Conservation (phyloP, 2,329 filamentous ascomycete species). For the Stagonosporopsis cucurbitacearum region DNA sequence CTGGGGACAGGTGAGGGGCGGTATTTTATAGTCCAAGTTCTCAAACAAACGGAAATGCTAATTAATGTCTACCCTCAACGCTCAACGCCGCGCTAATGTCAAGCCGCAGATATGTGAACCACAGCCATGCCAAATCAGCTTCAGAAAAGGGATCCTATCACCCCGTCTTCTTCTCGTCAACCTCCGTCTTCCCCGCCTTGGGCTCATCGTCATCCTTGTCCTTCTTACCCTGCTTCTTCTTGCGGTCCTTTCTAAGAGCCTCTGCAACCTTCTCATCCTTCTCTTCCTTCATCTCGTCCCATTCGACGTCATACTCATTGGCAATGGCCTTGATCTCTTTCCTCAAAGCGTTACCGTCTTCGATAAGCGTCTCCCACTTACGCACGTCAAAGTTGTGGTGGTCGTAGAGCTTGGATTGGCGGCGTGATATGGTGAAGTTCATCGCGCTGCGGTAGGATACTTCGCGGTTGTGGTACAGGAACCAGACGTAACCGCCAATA, state of each 20-base stretch:
- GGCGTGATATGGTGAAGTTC: conserved; percentile 81
- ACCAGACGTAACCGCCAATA: conserved; percentile 92
- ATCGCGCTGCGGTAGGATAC: conserved; percentile 85
- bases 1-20: neutral
- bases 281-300: conserved; percentile 79
- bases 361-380: conserved; percentile 78
- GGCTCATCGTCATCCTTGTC: conserved; percentile 41
- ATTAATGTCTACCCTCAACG: conserved; percentile 8
- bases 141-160: neutral
- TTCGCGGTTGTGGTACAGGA: conserved; percentile 89
- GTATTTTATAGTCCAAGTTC: neutral
- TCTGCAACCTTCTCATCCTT: conserved; percentile 66
- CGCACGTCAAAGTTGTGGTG: conserved; percentile 75
- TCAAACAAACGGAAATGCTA: conserved; percentile 2
- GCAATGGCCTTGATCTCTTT: conserved; percentile 82
- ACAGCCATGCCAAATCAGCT: neutral
- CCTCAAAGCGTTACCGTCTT: conserved; percentile 78
- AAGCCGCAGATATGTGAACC: neutral
- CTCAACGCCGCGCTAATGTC: conserved; percentile 17
- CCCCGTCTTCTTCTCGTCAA: neutral
- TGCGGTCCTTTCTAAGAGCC: conserved; percentile 59
- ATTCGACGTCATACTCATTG: conserved; percentile 87
- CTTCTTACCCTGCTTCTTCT: conserved; percentile 45
- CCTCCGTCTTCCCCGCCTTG: conserved; percentile 14
- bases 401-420: conserved; percentile 79